Conservation (phyloP, 2,329 filamentous ascomycete species). For the Graphiopsis chlorocephala region DNA sequence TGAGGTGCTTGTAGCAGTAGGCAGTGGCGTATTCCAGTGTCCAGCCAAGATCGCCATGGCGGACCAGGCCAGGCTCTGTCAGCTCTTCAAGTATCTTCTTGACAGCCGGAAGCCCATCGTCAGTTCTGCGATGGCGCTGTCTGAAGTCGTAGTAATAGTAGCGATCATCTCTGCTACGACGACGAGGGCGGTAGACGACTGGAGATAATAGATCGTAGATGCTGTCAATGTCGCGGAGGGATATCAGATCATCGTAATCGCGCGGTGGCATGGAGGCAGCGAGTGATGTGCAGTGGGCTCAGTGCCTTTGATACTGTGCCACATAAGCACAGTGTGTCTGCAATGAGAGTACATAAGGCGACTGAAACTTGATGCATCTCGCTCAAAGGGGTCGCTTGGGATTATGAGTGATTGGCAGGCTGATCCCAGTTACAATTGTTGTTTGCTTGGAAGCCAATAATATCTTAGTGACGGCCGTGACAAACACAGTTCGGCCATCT, state of each 20-base stretch:
- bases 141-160: constrained; percentile 4
- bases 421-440: not conserved
- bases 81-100: constrained; percentile 10
- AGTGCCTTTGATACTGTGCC: not conserved
- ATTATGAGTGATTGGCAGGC: constrained; percentile 1
- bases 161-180: constrained; percentile 6
- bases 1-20: constrained; percentile 37
- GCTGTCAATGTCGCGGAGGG: constrained; percentile 13
- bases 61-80: constrained; percentile 18
- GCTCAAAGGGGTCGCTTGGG: constrained; percentile 6
- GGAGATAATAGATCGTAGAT: not conserved
- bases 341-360: constrained; percentile 3
- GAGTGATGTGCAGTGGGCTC: not conserved
- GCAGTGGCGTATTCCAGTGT: constrained; percentile 43
- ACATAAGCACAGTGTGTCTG: not conserved
- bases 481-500: not conserved
- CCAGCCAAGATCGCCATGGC: constrained; percentile 37
- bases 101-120: not conserved
- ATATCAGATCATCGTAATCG: constrained; percentile 17
- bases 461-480: no score
- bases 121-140: not conserved
- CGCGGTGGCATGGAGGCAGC: constrained; percentile 10
- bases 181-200: constrained; percentile 1
- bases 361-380: constrained; percentile 8
- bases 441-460: not conserved